phyloP scores from a whole-genome alignment of 31 red algal genomes.

The Odonthalia washingtoniensis region DNA sequence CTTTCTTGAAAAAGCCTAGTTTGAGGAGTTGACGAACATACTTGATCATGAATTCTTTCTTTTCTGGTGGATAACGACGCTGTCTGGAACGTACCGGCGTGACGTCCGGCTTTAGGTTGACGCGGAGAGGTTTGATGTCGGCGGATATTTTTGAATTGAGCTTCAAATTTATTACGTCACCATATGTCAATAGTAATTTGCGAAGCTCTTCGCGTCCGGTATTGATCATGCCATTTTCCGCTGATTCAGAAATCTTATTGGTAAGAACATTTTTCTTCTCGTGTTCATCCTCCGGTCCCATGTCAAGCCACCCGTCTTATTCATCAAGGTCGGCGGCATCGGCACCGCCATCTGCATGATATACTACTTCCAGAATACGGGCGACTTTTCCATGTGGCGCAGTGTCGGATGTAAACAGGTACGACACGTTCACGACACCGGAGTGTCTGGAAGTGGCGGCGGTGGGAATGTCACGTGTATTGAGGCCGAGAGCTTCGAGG shows the following conservation, averaged over 20 bases:
- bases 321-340: no score
- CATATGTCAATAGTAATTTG: constrained; percentile 5
- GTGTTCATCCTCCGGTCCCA: constrained; percentile 26
- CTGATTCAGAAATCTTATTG: constrained; percentile 8
- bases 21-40: constrained; percentile 28
- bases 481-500: constrained; percentile 42
- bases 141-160: constrained; percentile 21
- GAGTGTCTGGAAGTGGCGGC: constrained; percentile 9
- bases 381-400: not conserved
- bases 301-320: constrained; percentile 30
- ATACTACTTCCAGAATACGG: constrained; percentile 44
- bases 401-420: not conserved
- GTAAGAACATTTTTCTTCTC: constrained; percentile 23
- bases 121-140: constrained; percentile 46
- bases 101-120: constrained; percentile 38
- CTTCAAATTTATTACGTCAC: constrained; percentile 37
- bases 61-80: constrained; percentile 29
- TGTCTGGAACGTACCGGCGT: constrained; percentile 50
- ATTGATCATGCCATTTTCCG: no score
- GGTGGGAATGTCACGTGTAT: constrained; percentile 17
- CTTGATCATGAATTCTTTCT: constrained; percentile 45
- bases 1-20: no score
- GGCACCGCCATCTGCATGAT: no score
- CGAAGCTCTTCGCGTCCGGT: constrained; percentile 18
- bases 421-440: constrained; percentile 12